Base-by-base conservation (phyloP, 495 filamentous ascomycete species). In the Oidiodendron maius region DNA sequence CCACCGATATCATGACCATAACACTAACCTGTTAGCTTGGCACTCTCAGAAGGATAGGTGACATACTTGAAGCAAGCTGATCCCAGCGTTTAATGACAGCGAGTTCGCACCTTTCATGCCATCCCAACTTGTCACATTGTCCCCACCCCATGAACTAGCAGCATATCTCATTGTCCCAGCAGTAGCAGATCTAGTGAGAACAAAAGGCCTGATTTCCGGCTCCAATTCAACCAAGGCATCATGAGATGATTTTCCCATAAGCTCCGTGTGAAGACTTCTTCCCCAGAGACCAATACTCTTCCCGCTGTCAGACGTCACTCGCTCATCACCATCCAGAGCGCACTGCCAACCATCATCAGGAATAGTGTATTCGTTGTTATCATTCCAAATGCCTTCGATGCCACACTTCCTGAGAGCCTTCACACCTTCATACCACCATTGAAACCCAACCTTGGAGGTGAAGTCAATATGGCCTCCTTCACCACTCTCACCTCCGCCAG, bases 381-480 rank as follows among this genome's bases (percentile, higher is more conserved):
- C 83, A 52, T 84, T 87, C 83, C 83, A 87, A 63, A 85, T 84
- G 26, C 71, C 78, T 51, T 86, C 82, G 47, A 87, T 79, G 16
- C 81, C 81, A 18, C 69, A 65, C 23, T 74, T 66, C 43, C 78
- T 77, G 34, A 87, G 70, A 38, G 66, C 72, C 47, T 76, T 70
- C 9, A 81, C 74, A 4, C 82, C 80, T n/a, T 81, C 65, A 52
- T 77, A 81, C 83, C 83, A 87, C 76, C 79, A 87, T 20, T 78
- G 64, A 60, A 79, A 83, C 12, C 80, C 77, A 13, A 67, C 70
- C 41, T 68, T 62, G 1, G 80, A 82, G 1, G 81, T 82, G 54
- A 87, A 87, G 57, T 87, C 83, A 35, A 84, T 75, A 50, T 84
- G 81, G 48, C 81, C 78, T n/a, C 83, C 83, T 45, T 84, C 76